Evolutionary conservation across 2,329 filamentous ascomycete species (phyloP).

Genomic region (Paecilomyces fulvus): DNA sequence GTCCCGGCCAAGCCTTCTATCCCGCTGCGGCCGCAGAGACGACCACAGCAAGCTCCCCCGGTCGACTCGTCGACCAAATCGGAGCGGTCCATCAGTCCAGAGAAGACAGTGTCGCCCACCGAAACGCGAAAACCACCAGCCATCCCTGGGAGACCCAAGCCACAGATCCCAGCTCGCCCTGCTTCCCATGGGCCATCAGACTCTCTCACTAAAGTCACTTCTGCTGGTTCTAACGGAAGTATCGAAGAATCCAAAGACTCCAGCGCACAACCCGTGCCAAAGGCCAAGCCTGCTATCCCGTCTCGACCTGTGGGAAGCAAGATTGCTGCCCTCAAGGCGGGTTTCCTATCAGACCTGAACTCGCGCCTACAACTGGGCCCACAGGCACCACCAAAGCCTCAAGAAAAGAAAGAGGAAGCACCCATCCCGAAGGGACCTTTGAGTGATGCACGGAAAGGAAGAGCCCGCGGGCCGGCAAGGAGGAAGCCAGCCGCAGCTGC

Average conservation of each 20-base stretch:
- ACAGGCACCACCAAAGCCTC: conserved; percentile 62
- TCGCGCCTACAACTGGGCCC: conserved; percentile 80
- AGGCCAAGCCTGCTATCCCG: conserved; percentile 77
- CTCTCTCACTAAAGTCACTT: conserved; percentile 24
- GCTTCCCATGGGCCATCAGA: conserved; percentile 27
- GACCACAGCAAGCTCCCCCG: conserved; percentile 21
- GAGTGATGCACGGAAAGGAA: conserved; percentile 77
- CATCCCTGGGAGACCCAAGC: conserved; percentile 54
- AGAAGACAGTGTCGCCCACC: conserved; percentile 34
- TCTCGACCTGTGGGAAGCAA: conserved; percentile 71
- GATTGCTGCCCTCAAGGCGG: conserved; percentile 82
- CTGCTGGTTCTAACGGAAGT: conserved; percentile 34
- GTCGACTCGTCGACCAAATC: conserved; percentile 26
- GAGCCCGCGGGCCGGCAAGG: conserved; percentile 78
- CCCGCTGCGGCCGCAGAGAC: conserved; percentile 25
- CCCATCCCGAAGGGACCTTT: conserved; percentile 70
- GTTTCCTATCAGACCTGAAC: conserved; percentile 89
- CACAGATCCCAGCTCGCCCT: conserved; percentile 57
- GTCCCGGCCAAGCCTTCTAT: conserved; percentile 24
- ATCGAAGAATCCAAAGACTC: conserved; percentile 20
- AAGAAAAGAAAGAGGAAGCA: conserved; percentile 51
- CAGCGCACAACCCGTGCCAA: conserved; percentile 39
- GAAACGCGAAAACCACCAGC: conserved; percentile 44
- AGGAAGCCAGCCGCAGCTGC: conserved; percentile 58
- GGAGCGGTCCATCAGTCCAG: conserved; percentile 18